These are phyloP conservation scores for Isochrysis galbana DNA, from an alignment of 78 protist species.

Conservation along the genomic window DNA sequence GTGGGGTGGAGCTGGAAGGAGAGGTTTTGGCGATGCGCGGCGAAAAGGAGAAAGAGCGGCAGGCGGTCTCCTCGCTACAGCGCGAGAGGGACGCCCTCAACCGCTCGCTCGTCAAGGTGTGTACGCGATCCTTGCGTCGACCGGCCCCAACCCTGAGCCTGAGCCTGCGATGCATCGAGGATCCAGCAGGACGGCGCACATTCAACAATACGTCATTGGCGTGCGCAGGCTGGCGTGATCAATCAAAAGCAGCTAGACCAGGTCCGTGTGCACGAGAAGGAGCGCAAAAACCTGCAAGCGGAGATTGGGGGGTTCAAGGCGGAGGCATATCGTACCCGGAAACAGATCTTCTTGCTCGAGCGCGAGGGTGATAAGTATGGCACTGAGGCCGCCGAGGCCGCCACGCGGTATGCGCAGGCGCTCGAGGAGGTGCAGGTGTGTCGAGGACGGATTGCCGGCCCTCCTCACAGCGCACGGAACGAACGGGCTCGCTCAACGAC, in stretches of 20 bases:
- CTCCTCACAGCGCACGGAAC: too few relatives aligned
- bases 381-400: constrained; percentile 56
- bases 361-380: constrained; percentile 47
- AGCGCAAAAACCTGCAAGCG: not conserved
- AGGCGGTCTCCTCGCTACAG: constrained; percentile 30
- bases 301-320: constrained; percentile 61
- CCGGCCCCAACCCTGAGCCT: too few relatives aligned
- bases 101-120: constrained; percentile 34
- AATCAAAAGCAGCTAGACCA: constrained; percentile 31
- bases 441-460: too few relatives aligned
- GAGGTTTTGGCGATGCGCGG: constrained; percentile 42
- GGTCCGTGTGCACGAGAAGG: constrained; percentile 9
- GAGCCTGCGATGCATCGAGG: too few relatives aligned
- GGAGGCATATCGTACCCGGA: constrained; percentile 56
- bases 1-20: constrained; percentile 29
- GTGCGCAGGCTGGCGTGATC: not conserved
- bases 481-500: not conserved
- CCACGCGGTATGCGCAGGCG: constrained; percentile 50
- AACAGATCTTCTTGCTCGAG: constrained; percentile 65
- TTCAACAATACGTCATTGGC: too few relatives aligned
- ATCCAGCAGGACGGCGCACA: too few relatives aligned
- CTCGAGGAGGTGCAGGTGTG: constrained; percentile 71
- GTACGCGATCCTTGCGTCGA: too few relatives aligned
- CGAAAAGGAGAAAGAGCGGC: constrained; percentile 39
- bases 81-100: constrained; percentile 60